These are phyloP conservation scores for Aspergillus ostianus DNA, from an alignment of 495 filamentous ascomycete species.

Conservation along the genomic window DNA sequence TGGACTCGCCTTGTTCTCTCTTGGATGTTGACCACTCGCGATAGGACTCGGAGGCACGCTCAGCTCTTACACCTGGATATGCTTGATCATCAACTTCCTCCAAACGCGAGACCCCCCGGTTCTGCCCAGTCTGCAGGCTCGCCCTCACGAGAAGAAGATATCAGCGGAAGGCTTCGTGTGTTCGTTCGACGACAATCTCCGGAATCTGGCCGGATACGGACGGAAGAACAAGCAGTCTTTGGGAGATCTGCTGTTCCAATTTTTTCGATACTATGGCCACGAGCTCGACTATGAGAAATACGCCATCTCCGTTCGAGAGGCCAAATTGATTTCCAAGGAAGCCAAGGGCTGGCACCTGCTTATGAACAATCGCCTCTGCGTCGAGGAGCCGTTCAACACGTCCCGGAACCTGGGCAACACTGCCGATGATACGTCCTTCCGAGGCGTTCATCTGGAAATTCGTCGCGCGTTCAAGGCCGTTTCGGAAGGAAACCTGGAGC, in stretches of 20 bases:
- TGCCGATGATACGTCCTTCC: conserved; percentile 89
- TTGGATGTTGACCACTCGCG: conserved; percentile 19
- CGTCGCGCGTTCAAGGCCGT: conserved; percentile 82
- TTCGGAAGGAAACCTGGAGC: conserved; percentile 68
- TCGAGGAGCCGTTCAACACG: conserved; percentile 95
- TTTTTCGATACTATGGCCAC: conserved; percentile 92
- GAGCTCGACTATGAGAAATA: conserved; percentile 85
- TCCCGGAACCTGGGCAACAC: conserved; percentile 95
- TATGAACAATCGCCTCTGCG: conserved; percentile 79
- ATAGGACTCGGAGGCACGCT: conserved; percentile 88
- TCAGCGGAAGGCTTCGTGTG: conserved; percentile 61
- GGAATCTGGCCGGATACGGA: conserved; percentile 70
- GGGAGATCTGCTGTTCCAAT: conserved; percentile 82
- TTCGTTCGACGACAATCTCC: conserved; percentile 82
- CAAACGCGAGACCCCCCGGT: conserved; percentile 87
- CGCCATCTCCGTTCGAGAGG: conserved; percentile 85
- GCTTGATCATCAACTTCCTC: conserved; percentile 94
- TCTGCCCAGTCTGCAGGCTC: conserved; percentile 81
- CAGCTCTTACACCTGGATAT: conserved; percentile 99
- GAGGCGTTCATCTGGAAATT: conserved; percentile 85
- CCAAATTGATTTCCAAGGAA: conserved; percentile 75
- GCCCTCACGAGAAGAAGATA: conserved; percentile 59
- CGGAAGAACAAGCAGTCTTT: conserved; percentile 76
- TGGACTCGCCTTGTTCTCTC: background rate
- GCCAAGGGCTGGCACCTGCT: conserved; percentile 81